Base-by-base conservation (phyloP, 1,284 basidiomycete species). In the Phaffia rhodozyma region DNA sequence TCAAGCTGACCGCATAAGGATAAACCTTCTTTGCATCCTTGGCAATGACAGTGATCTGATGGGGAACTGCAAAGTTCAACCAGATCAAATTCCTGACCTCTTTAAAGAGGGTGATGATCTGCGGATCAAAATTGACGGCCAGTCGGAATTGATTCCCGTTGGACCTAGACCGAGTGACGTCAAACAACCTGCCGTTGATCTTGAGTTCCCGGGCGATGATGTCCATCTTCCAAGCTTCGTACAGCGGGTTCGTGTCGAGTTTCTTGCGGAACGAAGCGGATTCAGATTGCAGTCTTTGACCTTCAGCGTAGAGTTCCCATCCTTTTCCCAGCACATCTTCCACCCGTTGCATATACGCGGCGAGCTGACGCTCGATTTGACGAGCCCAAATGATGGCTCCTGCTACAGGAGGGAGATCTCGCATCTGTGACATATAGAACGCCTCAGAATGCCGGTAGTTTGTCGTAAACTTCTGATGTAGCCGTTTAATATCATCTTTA, bases 271-370 rank as follows among this genome's bases (percentile, higher is more conserved):
- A 99, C 0, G 91, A 88, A 5, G 84, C 80, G 62, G 85, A 87
- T 75, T 98, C 94, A 51, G 86, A 86, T 71, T 96, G 90, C 0
- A 99, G 86, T 72, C 93, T 92, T 75, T 97, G 91, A 6, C 96
- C 96, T 71, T 99, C 94, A n/a, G 94, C 91, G 70, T 98, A 98
- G 67, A 92, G 84, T 74, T 97, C 93, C 94, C 94, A 98, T 7
- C 91, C 93, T 75, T 91, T 92, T 11, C 94, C 96, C 16, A 99
- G 85, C 2, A 98, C 96, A 73, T 97, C 94, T 73, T 97, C 93
- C 60, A 98, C 94, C n/a, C 93, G 89, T 75, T 93, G 96, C 92
- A 98, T 97, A 78, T 97, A 97, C 2, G 90, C 86, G 68, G 89
- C 81, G 18, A 99, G 83, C 75, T 99, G 96, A 7, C 92, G 85